These are phyloP conservation scores for Neodidymelliopsis sp. DNA, from an alignment of 2,329 filamentous ascomycete species.

Conservation along the genomic window DNA sequence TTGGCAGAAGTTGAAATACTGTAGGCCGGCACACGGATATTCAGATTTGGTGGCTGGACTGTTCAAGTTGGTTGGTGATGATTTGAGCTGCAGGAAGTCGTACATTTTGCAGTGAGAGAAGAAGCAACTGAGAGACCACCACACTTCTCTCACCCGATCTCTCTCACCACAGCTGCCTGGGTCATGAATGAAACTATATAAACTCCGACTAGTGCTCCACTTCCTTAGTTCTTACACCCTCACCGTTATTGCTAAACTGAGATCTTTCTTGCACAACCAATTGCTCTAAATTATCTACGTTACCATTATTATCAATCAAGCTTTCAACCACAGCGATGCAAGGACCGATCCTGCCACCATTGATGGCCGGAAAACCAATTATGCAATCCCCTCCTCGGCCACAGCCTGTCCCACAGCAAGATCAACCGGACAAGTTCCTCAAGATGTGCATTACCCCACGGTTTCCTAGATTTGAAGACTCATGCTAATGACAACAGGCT, in stretches of 20 bases:
- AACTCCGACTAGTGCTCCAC: no score
- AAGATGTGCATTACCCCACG: slow-evolving; percentile 4
- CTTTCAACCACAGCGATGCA: background rate
- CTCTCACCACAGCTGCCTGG: no score
- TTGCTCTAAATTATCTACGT: no score
- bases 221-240: no score
- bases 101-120: no score
- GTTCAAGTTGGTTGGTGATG: no score
- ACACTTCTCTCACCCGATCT: background rate
- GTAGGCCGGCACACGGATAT: no score
- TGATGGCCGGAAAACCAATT: background rate
- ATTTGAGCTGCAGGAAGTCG: no score
- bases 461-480: background rate
- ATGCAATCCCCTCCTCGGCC: background rate
- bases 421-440: slow-evolving; percentile 9
- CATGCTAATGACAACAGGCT: slow-evolving; percentile 10
- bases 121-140: no score
- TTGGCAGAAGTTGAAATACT: background rate
- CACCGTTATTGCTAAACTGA: background rate
- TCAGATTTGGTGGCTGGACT: no score
- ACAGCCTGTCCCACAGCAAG: background rate
- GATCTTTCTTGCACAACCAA: background rate
- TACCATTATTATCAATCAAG: no score
- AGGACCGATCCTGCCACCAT: background rate
- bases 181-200: no score